Conservation (phyloP, 805 yeast genomes). For the Kodamaea kaohsiungensis region DNA sequence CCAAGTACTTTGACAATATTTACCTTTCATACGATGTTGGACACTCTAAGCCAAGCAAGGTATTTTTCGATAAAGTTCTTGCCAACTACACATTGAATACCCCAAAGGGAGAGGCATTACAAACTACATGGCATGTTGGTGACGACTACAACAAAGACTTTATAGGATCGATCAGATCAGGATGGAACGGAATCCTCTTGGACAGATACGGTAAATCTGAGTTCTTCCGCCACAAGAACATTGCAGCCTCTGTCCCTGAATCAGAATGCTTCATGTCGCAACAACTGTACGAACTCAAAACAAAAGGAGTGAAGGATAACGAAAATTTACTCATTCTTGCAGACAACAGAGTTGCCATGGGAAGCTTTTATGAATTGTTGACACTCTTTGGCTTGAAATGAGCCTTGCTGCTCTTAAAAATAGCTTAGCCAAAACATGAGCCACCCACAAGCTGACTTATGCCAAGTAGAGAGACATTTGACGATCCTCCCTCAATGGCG, state of each 20-base stretch:
- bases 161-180: constrained; percentile 51
- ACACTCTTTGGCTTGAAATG: neutral
- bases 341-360: constrained; percentile 32
- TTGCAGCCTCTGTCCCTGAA: neutral
- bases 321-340: constrained; percentile 29
- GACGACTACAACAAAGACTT: constrained; percentile 60
- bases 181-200: constrained; percentile 61
- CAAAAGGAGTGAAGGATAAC: constrained; percentile 10
- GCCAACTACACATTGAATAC: constrained; percentile 19
- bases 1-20: constrained; percentile 41
- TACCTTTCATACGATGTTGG: constrained; percentile 61
- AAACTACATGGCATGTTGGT: constrained; percentile 64
- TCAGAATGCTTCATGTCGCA: constrained; percentile 13
- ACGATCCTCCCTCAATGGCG: neutral
- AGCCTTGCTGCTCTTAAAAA: neutral
- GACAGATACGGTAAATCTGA: constrained; percentile 40
- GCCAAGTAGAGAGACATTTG: neutral
- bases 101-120: constrained; percentile 16
- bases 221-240: constrained; percentile 14
- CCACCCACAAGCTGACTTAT: neutral
- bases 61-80: constrained; percentile 46
- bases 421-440: neutral
- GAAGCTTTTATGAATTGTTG: constrained; percentile 20
- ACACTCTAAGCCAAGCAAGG: constrained; percentile 50
- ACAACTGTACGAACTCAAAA: constrained; percentile 8